Conservation (phyloP, 805 yeast genomes). For the Lipomyces oligophaga region DNA sequence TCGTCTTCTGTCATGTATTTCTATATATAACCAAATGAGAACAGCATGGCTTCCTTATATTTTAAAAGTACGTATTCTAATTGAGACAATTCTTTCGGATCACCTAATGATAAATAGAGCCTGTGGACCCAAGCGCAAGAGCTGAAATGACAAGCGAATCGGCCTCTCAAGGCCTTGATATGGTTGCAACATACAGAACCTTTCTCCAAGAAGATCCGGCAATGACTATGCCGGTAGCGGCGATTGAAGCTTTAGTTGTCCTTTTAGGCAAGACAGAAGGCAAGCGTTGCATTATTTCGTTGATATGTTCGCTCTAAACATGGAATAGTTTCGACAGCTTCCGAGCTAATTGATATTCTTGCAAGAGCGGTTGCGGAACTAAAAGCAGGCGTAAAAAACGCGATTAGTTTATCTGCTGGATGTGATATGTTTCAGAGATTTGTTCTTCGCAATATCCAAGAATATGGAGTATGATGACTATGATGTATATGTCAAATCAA, state of each 20-base stretch:
- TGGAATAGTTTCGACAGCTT: slow-evolving; percentile 68
- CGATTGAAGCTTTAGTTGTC: slow-evolving; percentile 89
- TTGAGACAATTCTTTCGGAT: neutral
- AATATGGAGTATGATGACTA: slow-evolving; percentile 44
- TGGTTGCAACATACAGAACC: slow-evolving; percentile 71
- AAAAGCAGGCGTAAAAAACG: slow-evolving; percentile 78
- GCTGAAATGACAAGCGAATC: neutral
- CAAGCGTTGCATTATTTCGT: slow-evolving; percentile 6
- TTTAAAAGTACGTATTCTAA: too few species aligned
- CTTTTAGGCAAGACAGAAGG: slow-evolving; percentile 74
- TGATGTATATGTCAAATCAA: neutral
- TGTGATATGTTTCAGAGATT: slow-evolving; percentile 95
- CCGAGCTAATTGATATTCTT: slow-evolving; percentile 80
- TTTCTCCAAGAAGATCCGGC: slow-evolving; percentile 88
- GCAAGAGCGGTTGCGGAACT: slow-evolving; percentile 71
- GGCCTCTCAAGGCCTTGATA: slow-evolving; percentile 48
- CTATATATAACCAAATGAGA: too few species aligned
- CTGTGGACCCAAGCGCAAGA: neutral
- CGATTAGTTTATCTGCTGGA: slow-evolving; percentile 92
- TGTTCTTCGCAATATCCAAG: slow-evolving; percentile 82
- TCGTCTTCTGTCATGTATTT: too few species aligned
- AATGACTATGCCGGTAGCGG: slow-evolving; percentile 98
- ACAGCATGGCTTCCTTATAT: too few species aligned
- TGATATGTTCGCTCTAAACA: neutral
- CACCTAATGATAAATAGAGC: neutral